Evolutionary conservation across 2,329 filamentous ascomycete genomes (phyloP).

Genomic region (Anthostomella pinea): DNA sequence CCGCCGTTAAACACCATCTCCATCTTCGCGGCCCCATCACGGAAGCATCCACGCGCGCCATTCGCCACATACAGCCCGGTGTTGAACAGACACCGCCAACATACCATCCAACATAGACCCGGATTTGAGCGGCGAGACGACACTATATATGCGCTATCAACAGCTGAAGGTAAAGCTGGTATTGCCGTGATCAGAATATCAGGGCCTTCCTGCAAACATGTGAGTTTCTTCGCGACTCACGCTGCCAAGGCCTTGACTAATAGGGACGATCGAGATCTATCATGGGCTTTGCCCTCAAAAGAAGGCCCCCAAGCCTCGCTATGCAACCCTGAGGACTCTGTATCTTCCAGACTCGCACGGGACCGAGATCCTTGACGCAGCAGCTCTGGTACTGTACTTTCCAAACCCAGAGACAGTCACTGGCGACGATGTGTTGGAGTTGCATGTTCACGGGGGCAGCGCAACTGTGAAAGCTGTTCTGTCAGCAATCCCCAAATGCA

Average conservation of each 20-base stretch:
- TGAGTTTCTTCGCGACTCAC: slow-evolving; percentile 10
- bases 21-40: too few species aligned
- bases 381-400: slow-evolving; percentile 80
- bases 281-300: slow-evolving; percentile 48
- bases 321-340: slow-evolving; percentile 72
- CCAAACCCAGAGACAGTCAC: slow-evolving; percentile 79
- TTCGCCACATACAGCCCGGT: too few species aligned
- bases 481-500: slow-evolving; percentile 64
- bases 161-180: slow-evolving; percentile 78
- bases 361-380: slow-evolving; percentile 67
- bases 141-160: slow-evolving; percentile 92
- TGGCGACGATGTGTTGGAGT: slow-evolving; percentile 86
- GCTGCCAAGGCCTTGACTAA: slow-evolving; percentile 17
- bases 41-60: too few species aligned
- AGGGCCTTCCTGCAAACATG: slow-evolving; percentile 64
- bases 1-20: slow-evolving; percentile 1
- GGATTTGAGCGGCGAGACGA: slow-evolving; percentile 34
- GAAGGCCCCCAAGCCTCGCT: slow-evolving; percentile 44
- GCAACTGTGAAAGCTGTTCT: slow-evolving; percentile 88
- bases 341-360: slow-evolving; percentile 46
- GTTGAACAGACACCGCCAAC: too few species aligned
- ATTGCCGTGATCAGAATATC: slow-evolving; percentile 90
- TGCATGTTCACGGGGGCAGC: slow-evolving; percentile 90
- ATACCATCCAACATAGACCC: slow-evolving; percentile 4
- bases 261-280: slow-evolving; percentile 42